Percentiles rank a stretch among this genome's conserved stretches.
phyloP scores from a whole-genome alignment of 441 rosid species.

The Pelargonium fulgidum region DNA sequence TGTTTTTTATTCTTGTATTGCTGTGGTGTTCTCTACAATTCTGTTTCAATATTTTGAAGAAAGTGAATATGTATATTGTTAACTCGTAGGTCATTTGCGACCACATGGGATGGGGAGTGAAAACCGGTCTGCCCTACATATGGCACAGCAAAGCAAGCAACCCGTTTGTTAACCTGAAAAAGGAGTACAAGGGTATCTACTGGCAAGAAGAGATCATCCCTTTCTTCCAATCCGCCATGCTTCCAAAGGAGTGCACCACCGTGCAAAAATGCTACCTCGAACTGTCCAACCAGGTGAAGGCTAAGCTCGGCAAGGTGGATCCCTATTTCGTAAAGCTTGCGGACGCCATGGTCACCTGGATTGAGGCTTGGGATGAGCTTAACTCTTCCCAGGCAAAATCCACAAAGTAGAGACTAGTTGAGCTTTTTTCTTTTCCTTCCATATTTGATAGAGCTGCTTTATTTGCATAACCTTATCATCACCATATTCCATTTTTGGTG shows the following conservation, averaged over 20 bases:
- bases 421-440: neutral
- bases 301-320: conserved; percentile 67
- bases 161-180: conserved; percentile 50
- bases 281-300: conserved; percentile 72
- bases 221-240: conserved; percentile 66
- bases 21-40: conserved; percentile 15
- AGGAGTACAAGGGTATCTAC: conserved; percentile 25
- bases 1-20: too few relatives aligned
- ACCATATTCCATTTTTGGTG: neutral
- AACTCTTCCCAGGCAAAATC: conserved; percentile 33
- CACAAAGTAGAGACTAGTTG: neutral
- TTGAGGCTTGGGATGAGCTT: conserved; percentile 91
- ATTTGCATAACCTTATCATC: neutral
- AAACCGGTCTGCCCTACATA: conserved; percentile 90
- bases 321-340: conserved; percentile 86
- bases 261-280: conserved; percentile 89
- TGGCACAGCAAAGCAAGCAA: conserved; percentile 97
- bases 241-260: conserved; percentile 70
- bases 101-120: conserved; percentile 81
- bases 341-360: conserved; percentile 96
- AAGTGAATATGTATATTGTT: neutral
- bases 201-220: conserved; percentile 99
- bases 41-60: neutral
- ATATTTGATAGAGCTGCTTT: neutral
- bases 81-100: conserved; percentile 69